Evolutionary conservation across 2,329 filamentous ascomycete species (phyloP).

Genomic region (Exophiala dermatitidis): DNA sequence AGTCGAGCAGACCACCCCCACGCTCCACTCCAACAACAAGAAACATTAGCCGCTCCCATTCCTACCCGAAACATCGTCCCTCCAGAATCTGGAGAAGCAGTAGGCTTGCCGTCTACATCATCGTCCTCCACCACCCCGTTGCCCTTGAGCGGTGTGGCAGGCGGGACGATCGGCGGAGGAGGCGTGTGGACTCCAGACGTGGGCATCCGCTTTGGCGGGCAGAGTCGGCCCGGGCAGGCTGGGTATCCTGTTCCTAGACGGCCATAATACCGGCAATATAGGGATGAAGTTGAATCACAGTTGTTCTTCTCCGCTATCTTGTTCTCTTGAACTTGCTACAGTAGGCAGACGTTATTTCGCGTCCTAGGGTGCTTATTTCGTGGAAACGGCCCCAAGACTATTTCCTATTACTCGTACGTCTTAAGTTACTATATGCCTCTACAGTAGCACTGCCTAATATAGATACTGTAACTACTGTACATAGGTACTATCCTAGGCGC

Average conservation of each 20-base stretch:
- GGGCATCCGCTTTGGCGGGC: slow-evolving; percentile 67
- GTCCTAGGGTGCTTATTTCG: too few species aligned
- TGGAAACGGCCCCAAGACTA: too few species aligned
- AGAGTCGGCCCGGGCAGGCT: slow-evolving; percentile 22
- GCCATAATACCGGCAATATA: neutral
- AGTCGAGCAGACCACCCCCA: slow-evolving; percentile 1
- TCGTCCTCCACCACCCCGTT: slow-evolving; percentile 33
- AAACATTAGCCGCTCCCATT: slow-evolving; percentile 41
- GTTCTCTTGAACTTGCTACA: too few species aligned
- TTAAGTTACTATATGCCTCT: too few species aligned
- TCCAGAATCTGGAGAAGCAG: neutral
- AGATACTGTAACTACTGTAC: too few species aligned
- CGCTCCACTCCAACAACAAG: slow-evolving; percentile 17
- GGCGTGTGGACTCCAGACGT: slow-evolving; percentile 72
- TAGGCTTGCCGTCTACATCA: slow-evolving; percentile 45
- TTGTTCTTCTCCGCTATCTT: too few species aligned
- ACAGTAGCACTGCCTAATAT: too few species aligned
- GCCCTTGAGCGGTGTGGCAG: slow-evolving; percentile 10
- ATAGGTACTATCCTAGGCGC: too few species aligned
- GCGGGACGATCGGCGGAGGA: slow-evolving; percentile 31
- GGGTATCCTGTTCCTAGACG: slow-evolving; percentile 20
- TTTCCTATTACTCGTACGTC: too few species aligned
- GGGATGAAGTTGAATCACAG: too few species aligned
- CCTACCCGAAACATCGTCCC: slow-evolving; percentile 35
- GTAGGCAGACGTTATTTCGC: too few species aligned